A percentile compares a stretch with the other conserved stretches of the same genome.
Conservation (phyloP, 2,329 filamentous ascomycete genomes). For the Botrytis porri region DNA sequence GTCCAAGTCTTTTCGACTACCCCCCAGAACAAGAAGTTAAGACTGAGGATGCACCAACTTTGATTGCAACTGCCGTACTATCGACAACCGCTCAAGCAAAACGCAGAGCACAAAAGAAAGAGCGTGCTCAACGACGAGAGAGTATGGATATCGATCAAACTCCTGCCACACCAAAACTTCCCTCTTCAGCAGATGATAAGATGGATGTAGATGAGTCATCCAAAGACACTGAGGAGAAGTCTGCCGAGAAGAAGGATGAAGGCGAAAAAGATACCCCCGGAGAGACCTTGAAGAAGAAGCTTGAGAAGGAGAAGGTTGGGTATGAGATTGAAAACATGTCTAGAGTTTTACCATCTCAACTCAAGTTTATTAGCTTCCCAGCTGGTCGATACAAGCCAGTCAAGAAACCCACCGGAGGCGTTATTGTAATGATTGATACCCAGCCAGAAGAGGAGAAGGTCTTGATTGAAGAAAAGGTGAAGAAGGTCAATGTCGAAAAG, state of each 20-base stretch:
- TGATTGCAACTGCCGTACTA: slow-evolving; percentile 91
- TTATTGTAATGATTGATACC: slow-evolving; percentile 85
- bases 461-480: slow-evolving; percentile 87
- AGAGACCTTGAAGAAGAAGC: slow-evolving; percentile 76
- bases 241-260: slow-evolving; percentile 61
- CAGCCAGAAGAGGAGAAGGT: slow-evolving; percentile 74
- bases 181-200: slow-evolving; percentile 63
- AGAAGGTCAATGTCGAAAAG: slow-evolving; percentile 68
- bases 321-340: slow-evolving; percentile 98
- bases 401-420: slow-evolving; percentile 90
- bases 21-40: slow-evolving; percentile 96
- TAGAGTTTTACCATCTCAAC: slow-evolving; percentile 83
- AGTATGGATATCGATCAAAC: slow-evolving; percentile 93
- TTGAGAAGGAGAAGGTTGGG: slow-evolving; percentile 93
- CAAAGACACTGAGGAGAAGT: slow-evolving; percentile 46
- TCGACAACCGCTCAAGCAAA: slow-evolving; percentile 97
- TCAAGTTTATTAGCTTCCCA: slow-evolving; percentile 94
- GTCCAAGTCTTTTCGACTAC: slow-evolving; percentile 95
- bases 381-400: slow-evolving; percentile 90
- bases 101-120: slow-evolving; percentile 89
- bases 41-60: slow-evolving; percentile 85
- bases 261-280: slow-evolving; percentile 56
- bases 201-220: slow-evolving; percentile 74
- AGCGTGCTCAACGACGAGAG: slow-evolving; percentile 81
- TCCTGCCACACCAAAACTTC: slow-evolving; percentile 67